Evolutionary conservation across 2,329 filamentous ascomycete species (phyloP).

Genomic region (Exophiala lecanii-corni): DNA sequence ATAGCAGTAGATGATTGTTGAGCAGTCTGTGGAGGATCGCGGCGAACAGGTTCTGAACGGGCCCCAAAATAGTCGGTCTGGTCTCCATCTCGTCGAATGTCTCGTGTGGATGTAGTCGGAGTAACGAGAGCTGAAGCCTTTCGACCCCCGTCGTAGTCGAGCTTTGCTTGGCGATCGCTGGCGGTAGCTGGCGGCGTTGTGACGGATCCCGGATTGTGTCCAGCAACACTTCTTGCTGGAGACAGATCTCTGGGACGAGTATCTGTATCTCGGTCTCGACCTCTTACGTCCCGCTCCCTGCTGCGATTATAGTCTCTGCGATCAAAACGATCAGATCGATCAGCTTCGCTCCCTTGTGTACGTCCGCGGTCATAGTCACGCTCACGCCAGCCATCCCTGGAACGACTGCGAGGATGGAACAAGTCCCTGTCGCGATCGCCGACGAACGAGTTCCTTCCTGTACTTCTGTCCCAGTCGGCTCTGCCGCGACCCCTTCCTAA

Average conservation of each 20-base stretch:
- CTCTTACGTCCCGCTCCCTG: slow-evolving; percentile 29
- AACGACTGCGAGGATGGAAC: slow-evolving; percentile 41
- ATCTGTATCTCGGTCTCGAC: slow-evolving; percentile 30
- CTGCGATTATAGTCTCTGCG: slow-evolving; percentile 35
- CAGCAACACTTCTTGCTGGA: slow-evolving; percentile 27
- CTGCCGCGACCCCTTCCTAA: slow-evolving; percentile 40
- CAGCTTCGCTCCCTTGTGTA: slow-evolving; percentile 32
- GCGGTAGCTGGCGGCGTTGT: slow-evolving; percentile 12
- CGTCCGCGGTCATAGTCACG: slow-evolving; percentile 38
- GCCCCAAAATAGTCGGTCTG: slow-evolving; percentile 24
- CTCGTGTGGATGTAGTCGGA: slow-evolving; percentile 13
- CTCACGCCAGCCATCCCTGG: slow-evolving; percentile 41
- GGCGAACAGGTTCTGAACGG: slow-evolving; percentile 12
- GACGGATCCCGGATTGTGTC: slow-evolving; percentile 9
- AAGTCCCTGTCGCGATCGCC: slow-evolving; percentile 42
- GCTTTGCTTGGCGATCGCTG: slow-evolving; percentile 16
- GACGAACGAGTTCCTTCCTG: slow-evolving; percentile 36
- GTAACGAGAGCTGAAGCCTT: slow-evolving; percentile 16
- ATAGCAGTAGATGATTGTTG: slow-evolving; percentile 17
- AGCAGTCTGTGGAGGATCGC: slow-evolving; percentile 12
- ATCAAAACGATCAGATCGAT: slow-evolving; percentile 25
- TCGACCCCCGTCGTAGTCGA: slow-evolving; percentile 17
- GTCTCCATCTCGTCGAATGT: slow-evolving; percentile 24
- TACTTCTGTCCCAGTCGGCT: slow-evolving; percentile 30
- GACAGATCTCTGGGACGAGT: slow-evolving; percentile 38